Evolutionary conservation across 345 rosid genomes (phyloP).

Genomic region (Iberis pinnata): DNA sequence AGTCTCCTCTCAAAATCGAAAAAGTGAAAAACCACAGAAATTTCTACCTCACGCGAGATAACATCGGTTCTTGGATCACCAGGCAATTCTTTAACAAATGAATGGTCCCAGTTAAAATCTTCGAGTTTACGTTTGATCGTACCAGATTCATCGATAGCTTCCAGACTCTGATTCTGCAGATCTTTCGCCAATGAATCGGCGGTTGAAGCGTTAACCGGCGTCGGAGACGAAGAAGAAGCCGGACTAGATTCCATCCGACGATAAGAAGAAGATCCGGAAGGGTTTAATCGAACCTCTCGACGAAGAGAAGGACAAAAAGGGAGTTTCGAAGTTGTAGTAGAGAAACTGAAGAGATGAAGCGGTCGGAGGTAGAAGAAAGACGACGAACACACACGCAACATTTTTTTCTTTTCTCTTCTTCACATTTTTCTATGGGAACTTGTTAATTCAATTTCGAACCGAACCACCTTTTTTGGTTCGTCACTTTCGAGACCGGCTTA

Average conservation of each 20-base stretch:
- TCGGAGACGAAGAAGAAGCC: slow-evolving; percentile 31
- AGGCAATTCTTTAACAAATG: slow-evolving; percentile 77
- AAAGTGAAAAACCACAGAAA: neutral
- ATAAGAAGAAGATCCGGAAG: slow-evolving; percentile 24
- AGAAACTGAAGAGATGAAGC: slow-evolving; percentile 37
- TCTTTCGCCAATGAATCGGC: slow-evolving; percentile 62
- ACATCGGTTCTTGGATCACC: slow-evolving; percentile 66
- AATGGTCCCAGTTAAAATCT: slow-evolving; percentile 85
- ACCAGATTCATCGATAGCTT: slow-evolving; percentile 19
- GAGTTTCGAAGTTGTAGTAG: slow-evolving; percentile 2
- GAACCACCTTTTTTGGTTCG: slow-evolving; percentile 18
- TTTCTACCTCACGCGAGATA: slow-evolving; percentile 70
- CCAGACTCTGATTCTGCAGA: slow-evolving; percentile 60
- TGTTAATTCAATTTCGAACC: slow-evolving; percentile 20
- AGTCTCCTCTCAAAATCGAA: neutral
- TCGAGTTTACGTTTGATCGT: slow-evolving; percentile 41
- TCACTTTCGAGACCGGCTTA: slow-evolving; percentile 5
- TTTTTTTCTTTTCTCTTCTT: slow-evolving; percentile 13
- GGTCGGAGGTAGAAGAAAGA: slow-evolving; percentile 39
- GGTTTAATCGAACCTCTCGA: slow-evolving; percentile 23
- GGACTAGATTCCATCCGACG: slow-evolving; percentile 29
- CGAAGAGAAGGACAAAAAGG: slow-evolving; percentile 28
- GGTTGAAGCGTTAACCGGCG: slow-evolving; percentile 35
- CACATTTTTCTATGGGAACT: slow-evolving; percentile 10
- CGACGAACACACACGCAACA: slow-evolving; percentile 33